Conservation (phyloP, 306 rosid genomes). For the barrel medic (Medicago truncatula) region DNA sequence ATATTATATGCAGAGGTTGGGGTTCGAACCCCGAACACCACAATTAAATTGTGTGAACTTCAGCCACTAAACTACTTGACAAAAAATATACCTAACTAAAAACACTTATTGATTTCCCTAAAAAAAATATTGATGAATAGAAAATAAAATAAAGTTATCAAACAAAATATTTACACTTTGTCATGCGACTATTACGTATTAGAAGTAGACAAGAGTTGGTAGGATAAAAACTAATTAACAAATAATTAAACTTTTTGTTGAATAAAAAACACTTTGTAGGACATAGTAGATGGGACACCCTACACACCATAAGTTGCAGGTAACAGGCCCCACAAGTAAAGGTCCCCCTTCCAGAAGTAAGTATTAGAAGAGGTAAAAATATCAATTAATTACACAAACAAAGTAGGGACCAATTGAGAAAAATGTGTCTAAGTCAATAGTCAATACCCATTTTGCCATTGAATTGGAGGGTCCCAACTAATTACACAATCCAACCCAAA, state of each 20-base stretch:
- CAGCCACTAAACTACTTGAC: too few relatives aligned
- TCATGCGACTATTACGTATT: conserved; percentile 12
- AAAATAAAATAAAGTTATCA: too few relatives aligned
- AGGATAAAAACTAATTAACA: conserved; percentile 40
- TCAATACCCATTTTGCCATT: conserved; percentile 35
- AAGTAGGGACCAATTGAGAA: conserved; percentile 38
- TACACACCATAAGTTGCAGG: conserved; percentile 39
- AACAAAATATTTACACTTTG: background rate
- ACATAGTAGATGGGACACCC: conserved; percentile 34
- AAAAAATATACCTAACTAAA: background rate
- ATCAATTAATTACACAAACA: background rate
- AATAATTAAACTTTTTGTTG: background rate
- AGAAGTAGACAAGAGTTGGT: conserved; percentile 42
- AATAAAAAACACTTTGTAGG: background rate
- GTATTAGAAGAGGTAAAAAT: background rate
- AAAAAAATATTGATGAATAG: background rate
- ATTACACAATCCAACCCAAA: background rate
- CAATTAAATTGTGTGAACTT: too few relatives aligned
- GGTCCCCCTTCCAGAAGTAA: conserved; percentile 46
- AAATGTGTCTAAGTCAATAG: conserved; percentile 23
- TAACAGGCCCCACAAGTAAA: conserved; percentile 43
- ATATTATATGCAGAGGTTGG: too few relatives aligned
- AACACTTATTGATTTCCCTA: background rate
- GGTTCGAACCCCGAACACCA: too few relatives aligned
- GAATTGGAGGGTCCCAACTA: conserved; percentile 38